Conservation (phyloP, 78 protist species). For the Polysphondylium violaceum region DNA sequence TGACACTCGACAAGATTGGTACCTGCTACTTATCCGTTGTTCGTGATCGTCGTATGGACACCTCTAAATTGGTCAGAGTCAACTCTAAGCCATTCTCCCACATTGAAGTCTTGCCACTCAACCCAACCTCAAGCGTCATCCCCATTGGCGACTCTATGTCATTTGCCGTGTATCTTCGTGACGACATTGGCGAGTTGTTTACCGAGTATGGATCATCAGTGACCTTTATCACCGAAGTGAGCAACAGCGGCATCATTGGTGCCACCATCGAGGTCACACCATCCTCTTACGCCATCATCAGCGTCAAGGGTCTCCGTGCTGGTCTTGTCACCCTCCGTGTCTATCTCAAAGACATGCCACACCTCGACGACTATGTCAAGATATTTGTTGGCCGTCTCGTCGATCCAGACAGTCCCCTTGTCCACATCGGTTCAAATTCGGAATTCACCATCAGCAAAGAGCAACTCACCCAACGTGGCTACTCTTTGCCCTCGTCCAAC, state of each 20-base stretch:
- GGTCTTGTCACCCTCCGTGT: conserved; percentile 67
- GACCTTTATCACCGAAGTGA: conserved; percentile 11
- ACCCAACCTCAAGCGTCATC: conserved; percentile 30
- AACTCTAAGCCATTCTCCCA: conserved; percentile 61
- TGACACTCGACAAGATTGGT: conserved; percentile 54
- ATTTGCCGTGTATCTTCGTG: conserved; percentile 50
- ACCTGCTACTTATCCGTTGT: conserved; percentile 29
- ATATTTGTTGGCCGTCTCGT: conserved; percentile 68
- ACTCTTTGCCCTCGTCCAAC: neutral
- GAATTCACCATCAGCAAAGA: conserved; percentile 8
- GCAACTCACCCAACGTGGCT: conserved; percentile 27
- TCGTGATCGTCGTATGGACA: conserved; percentile 59
- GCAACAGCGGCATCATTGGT: conserved; percentile 49
- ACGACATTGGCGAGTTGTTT: conserved; percentile 64
- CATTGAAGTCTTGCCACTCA: conserved; percentile 47
- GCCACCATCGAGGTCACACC: conserved; percentile 12
- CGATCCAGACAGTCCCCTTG: conserved; percentile 41
- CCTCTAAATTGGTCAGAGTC: conserved; percentile 24
- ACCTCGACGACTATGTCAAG: conserved; percentile 67
- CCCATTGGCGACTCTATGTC: conserved; percentile 52
- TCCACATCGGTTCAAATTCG: conserved; percentile 39
- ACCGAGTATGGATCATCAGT: conserved; percentile 24
- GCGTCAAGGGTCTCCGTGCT: conserved; percentile 42
- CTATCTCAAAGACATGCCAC: conserved; percentile 50
- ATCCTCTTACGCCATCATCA: neutral